These are phyloP conservation scores for Penicillium hordei DNA, from an alignment of 2,329 filamentous ascomycete genomes.

Conservation along the genomic window DNA sequence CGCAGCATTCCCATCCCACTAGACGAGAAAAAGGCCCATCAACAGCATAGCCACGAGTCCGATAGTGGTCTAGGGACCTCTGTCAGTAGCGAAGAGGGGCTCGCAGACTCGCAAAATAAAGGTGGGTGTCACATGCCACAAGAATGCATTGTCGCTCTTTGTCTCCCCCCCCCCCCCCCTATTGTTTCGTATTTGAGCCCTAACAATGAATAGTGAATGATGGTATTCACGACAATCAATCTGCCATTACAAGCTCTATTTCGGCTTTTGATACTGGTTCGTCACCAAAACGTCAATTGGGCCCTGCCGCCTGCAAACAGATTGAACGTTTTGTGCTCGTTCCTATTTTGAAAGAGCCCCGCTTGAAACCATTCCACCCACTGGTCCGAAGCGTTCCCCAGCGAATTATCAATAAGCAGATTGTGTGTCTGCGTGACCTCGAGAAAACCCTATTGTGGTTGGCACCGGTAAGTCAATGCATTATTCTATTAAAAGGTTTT, in stretches of 20 bases:
- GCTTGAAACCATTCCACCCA: conserved; percentile 75
- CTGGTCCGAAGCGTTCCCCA: conserved; percentile 75
- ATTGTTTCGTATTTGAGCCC: conserved; percentile 18
- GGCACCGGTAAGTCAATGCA: conserved; percentile 78
- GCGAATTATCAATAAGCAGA: conserved; percentile 79
- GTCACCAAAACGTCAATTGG: conserved; percentile 61
- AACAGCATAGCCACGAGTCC: conserved; percentile 67
- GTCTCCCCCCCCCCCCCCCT: not conserved
- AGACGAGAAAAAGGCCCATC: conserved; percentile 31
- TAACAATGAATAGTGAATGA: conserved; percentile 25
- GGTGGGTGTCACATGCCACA: conserved; percentile 33
- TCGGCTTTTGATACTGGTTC: conserved; percentile 49
- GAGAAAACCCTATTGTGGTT: conserved; percentile 91
- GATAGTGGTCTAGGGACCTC: conserved; percentile 90
- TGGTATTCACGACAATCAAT: conserved; percentile 33
- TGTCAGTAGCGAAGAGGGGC: conserved; percentile 59
- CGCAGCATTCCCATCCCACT: conserved; percentile 16
- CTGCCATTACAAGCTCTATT: conserved; percentile 63
- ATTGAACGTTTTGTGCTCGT: conserved; percentile 77
- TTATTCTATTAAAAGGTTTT: conserved; percentile 37
- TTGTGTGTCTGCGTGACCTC: conserved; percentile 86
- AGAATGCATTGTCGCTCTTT: not conserved
- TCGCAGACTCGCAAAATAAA: conserved; percentile 46
- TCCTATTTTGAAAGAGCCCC: conserved; percentile 71
- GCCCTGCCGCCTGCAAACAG: conserved; percentile 68